Evolutionary conservation across 768 basidiomycete species (phyloP), one percentile per base, ranked within the genome.

Genomic region (Plicaturopsis crispa): DNA sequence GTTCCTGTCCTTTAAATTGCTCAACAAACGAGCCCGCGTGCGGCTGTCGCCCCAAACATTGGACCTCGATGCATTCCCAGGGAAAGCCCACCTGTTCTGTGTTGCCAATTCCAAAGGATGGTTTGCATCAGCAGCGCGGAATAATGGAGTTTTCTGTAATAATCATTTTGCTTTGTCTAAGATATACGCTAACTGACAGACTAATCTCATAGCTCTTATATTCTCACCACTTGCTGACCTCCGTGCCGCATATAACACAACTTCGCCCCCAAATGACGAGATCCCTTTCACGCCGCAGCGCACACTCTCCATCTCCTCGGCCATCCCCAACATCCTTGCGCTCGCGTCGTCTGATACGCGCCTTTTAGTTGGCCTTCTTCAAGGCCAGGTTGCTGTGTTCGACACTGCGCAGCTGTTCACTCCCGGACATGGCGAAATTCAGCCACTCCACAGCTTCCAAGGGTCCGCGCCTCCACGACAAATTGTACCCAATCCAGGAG

Each of bases 1-100:
- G 67, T 67, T 67, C 40, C 53, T 67, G 19, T 54, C 58, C 3
- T 51, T 67, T 7, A 55, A 57, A 13, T 57, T 67, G 7, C 41
- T 75, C 17, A 72, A 74, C 48, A 87, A 83, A 52, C 74, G 77
- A 35, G 61, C 73, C 24, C 80, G 86, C 45, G 64, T 84, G 31
- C 65, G 69, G 35, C 54, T 89, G 6, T 88, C 85, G 11, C 59
- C 68, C 1, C 50, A 69, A 13, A 61, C 69, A 1, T 56, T 80
- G 20, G 60, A 67, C 45, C 59, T 70, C 16, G 49, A 70, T 13
- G 35, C 56, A 1, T 46, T 67, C 31, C 60, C 64, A 2, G 58
- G 69, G 5, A 66, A 69, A 18, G 74, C 70, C 28, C 67, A 59
- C 38, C 62, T 82, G 13, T 73, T 89, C 46, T 69, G 76, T 3